Conservation (phyloP, 148 eudicot genomes). For the Rhododendron henanense region DNA sequence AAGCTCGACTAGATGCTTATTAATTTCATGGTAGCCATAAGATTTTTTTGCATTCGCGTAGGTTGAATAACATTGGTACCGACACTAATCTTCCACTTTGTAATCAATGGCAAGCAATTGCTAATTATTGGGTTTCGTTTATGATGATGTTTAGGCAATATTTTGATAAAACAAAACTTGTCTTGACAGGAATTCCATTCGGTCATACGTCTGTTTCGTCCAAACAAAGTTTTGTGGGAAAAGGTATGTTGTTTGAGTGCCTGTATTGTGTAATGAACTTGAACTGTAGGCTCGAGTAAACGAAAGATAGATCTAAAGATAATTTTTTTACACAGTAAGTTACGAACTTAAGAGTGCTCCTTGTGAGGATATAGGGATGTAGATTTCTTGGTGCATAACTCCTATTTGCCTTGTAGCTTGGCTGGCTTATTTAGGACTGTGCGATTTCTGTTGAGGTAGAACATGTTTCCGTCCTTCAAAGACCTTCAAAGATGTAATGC, state of each 20-base stretch:
- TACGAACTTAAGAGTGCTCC: background rate
- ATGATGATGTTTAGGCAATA: conserved; percentile 17
- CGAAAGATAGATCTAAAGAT: background rate
- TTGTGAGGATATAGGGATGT: background rate
- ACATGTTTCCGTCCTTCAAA: background rate
- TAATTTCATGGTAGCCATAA: background rate
- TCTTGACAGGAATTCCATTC: conserved; percentile 80
- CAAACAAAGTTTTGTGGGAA: conserved; percentile 72
- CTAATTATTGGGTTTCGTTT: conserved; percentile 18
- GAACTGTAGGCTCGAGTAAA: background rate
- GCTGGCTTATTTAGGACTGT: background rate
- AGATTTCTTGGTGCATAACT: background rate
- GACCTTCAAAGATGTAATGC: background rate
- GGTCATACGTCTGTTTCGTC: conserved; percentile 71
- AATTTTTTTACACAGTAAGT: background rate
- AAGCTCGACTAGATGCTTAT: background rate
- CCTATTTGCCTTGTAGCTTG: background rate
- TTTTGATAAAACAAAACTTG: conserved; percentile 47
- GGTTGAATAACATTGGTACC: background rate
- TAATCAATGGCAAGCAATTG: background rate
- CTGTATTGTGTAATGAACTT: background rate
- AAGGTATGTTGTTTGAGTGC: conserved; percentile 61
- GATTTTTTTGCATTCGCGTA: background rate
- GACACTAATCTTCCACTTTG: background rate
- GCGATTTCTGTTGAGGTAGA: background rate